A percentile compares a stretch with the other conserved stretches of the same genome.
Conservation (phyloP, 495 filamentous ascomycete genomes). For the Beverwykella pulmonaria region DNA sequence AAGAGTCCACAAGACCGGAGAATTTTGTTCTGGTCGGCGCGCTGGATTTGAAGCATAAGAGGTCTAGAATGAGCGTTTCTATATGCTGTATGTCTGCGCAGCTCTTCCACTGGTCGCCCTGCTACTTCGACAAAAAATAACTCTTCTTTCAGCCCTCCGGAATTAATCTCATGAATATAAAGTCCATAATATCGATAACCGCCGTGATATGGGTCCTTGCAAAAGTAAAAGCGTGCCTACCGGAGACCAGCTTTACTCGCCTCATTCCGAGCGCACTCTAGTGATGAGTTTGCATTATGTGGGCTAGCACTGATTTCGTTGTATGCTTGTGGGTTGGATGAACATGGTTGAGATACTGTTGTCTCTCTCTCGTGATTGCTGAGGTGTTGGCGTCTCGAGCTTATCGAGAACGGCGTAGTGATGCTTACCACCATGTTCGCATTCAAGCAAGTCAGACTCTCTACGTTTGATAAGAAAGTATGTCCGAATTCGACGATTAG, state of each 20-base stretch:
- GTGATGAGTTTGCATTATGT: not conserved
- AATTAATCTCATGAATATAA: not conserved
- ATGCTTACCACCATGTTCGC: too few species aligned
- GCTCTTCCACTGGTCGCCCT: not conserved
- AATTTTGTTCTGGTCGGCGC: not conserved
- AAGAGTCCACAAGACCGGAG: not conserved
- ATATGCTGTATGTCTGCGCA: not conserved
- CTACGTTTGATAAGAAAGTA: too few species aligned
- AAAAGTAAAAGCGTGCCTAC: too few species aligned
- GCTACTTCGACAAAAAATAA: not conserved
- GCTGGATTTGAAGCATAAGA: not conserved
- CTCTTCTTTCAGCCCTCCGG: not conserved
- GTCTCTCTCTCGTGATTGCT: too few species aligned
- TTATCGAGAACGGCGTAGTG: too few species aligned
- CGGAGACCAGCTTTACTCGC: not conserved
- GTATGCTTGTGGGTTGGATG: not conserved
- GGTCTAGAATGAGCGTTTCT: not conserved
- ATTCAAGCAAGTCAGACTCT: too few species aligned
- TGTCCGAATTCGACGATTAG: too few species aligned
- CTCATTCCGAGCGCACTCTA: not conserved
- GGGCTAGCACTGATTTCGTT: not conserved
- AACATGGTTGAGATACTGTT: not conserved
- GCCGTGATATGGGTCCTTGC: too few species aligned
- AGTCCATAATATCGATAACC: too few species aligned
- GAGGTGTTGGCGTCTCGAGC: too few species aligned